A percentile compares a stretch with the other conserved stretches of the same genome.
phyloP scores from a whole-genome alignment of 495 filamentous ascomycete species.

The Tricharina praecox region DNA sequence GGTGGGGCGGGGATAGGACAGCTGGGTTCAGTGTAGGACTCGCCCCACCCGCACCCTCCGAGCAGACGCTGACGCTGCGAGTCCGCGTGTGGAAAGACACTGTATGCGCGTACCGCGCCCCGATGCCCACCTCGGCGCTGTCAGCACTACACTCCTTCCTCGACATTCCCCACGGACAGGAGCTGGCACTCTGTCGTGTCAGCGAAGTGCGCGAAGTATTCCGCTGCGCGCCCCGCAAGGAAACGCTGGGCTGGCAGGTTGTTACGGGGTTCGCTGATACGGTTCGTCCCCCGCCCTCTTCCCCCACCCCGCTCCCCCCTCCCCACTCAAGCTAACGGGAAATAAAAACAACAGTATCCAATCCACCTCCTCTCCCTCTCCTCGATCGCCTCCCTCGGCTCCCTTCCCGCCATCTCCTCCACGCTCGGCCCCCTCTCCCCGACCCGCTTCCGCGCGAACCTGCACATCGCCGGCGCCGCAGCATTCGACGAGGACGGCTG shows the following conservation, averaged over 20 bases:
- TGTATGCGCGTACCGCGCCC: conserved; percentile 33
- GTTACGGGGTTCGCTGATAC: conserved; percentile 71
- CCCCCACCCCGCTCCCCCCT: no score
- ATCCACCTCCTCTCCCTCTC: conserved; percentile 65
- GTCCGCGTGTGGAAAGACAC: conserved; percentile 61
- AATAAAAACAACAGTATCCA: conserved; percentile 67
- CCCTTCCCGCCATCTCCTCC: no score
- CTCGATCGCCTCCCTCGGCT: conserved; percentile 56
- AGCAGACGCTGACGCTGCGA: neutral
- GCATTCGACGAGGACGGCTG: conserved; percentile 62
- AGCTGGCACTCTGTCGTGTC: conserved; percentile 54
- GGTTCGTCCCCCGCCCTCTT: conserved; percentile 31
- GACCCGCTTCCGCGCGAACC: conserved; percentile 79
- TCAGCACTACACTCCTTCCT: no score
- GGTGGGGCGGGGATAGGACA: neutral
- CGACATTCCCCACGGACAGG: conserved; percentile 36
- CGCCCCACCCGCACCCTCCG: neutral
- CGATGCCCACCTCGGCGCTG: no score
- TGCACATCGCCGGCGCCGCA: conserved; percentile 46
- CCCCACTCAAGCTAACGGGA: no score
- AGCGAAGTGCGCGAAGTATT: conserved; percentile 47
- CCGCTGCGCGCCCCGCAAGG: conserved; percentile 55
- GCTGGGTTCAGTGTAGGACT: no score
- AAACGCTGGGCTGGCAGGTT: conserved; percentile 55
- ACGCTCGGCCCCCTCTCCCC: no score